Conservation (phyloP, 139 green algal species). For the Astrephomene gubernaculifera region DNA sequence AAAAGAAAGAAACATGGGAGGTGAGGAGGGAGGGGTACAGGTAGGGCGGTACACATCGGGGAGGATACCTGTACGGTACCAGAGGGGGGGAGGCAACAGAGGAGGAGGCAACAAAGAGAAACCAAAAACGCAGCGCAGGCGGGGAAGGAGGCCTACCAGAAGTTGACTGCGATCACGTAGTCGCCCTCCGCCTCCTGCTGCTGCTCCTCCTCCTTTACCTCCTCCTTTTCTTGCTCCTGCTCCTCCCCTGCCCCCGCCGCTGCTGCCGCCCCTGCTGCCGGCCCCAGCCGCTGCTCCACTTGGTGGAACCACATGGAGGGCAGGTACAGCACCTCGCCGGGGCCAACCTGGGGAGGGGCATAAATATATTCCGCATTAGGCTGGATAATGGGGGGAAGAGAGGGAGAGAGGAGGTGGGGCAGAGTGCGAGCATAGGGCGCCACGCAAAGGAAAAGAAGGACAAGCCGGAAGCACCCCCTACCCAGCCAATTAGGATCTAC, state of each 20-base stretch:
- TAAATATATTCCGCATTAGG: too few species aligned
- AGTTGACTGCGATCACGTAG: constrained; percentile 86
- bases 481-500: too few species aligned
- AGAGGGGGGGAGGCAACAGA: not conserved
- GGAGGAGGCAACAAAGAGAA: not conserved
- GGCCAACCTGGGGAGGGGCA: constrained; percentile 37
- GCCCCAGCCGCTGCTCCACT: constrained; percentile 47
- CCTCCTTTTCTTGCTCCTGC: not conserved
- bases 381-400: not conserved
- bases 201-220: not conserved
- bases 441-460: not conserved
- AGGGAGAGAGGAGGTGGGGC: not conserved
- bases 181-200: constrained; percentile 34
- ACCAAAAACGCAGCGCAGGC: not conserved
- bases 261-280: not conserved
- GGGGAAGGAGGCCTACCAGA: constrained; percentile 62
- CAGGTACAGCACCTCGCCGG: constrained; percentile 85
- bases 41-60: not conserved
- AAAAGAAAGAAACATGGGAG: not conserved
- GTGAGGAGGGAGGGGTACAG: not conserved
- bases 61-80: not conserved
- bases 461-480: not conserved
- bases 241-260: not conserved
- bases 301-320: constrained; percentile 83
- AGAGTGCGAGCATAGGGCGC: too few species aligned